A percentile compares a stretch with the other conserved stretches of the same genome.
Conservation (phyloP, 2,329 filamentous ascomycete species). For the Fragosphaeria purpurea region DNA sequence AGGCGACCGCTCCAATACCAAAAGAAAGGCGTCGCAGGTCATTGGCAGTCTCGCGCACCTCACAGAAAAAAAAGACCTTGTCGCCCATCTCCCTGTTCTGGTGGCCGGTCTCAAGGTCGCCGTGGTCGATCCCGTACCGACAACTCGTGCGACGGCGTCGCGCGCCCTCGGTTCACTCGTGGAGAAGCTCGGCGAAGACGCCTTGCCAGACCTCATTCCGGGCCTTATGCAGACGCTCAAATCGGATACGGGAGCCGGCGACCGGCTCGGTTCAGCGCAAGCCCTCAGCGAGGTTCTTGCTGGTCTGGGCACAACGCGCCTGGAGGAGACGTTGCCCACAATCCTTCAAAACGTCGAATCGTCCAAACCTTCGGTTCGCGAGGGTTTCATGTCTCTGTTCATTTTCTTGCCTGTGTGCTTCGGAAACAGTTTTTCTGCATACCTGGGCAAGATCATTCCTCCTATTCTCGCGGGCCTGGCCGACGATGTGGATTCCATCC, state of each 20-base stretch:
- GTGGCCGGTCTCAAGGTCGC: conserved; percentile 83
- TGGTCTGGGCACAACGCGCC: conserved; percentile 78
- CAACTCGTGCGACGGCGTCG: conserved; percentile 89
- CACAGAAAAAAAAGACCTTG: conserved; percentile 89
- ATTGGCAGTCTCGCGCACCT: conserved; percentile 96
- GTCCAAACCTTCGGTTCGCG: conserved; percentile 77
- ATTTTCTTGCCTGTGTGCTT: conserved; percentile 99
- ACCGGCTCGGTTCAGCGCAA: conserved; percentile 90
- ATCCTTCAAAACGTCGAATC: conserved; percentile 95
- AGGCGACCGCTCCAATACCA: conserved; percentile 83
- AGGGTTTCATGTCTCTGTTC: conserved; percentile 99
- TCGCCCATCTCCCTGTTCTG: conserved; percentile 81
- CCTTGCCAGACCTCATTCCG: conserved; percentile 91
- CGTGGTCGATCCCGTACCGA: conserved; percentile 90
- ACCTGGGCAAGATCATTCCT: conserved; percentile 90
- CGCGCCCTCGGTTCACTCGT: conserved; percentile 94
- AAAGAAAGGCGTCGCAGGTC: conserved; percentile 92
- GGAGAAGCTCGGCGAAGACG: conserved; percentile 95
- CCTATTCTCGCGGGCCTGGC: conserved; percentile 89
- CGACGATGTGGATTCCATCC: conserved; percentile 91
- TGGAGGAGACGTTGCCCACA: conserved; percentile 93
- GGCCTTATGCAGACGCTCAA: conserved; percentile 97
- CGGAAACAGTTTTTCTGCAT: conserved; percentile 95
- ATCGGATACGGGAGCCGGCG: conserved; percentile 91
- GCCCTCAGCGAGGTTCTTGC: conserved; percentile 93